A percentile compares a stretch with the other conserved stretches of the same genome.
Evolutionary conservation across 129 eudicot species (phyloP).

Genomic region (Dittrichia graveolens): DNA sequence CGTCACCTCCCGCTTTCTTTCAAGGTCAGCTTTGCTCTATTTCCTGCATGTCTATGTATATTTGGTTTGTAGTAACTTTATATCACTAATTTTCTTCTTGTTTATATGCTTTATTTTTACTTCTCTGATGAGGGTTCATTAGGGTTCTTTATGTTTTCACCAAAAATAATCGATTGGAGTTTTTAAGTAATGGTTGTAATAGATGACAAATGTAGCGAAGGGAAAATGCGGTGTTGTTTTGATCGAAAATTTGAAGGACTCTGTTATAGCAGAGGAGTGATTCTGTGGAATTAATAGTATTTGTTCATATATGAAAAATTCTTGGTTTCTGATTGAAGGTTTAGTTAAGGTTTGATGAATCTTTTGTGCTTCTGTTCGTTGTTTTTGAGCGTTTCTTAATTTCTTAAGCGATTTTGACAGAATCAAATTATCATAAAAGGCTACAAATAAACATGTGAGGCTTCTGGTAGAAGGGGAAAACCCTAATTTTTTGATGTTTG

Average conservation of each 20-base stretch:
- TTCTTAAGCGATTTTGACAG: no score
- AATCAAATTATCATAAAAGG: no score
- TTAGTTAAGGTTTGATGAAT: slow-evolving; percentile 1
- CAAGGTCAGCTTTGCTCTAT: no score
- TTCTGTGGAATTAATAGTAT: not conserved
- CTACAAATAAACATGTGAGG: no score
- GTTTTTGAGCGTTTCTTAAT: not conserved
- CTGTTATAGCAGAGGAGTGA: not conserved
- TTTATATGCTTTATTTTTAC: not conserved
- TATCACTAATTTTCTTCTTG: not conserved
- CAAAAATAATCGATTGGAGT: not conserved
- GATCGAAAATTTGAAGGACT: not conserved
- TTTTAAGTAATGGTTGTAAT: not conserved
- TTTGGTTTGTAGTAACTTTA: no score
- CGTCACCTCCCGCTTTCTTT: no score
- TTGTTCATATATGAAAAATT: not conserved
- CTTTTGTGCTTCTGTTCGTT: not conserved
- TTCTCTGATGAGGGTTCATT: not conserved
- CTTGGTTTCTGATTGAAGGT: not conserved
- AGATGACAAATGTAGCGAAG: not conserved
- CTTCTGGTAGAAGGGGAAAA: not conserved
- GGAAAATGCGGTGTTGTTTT: not conserved
- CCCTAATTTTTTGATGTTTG: no score
- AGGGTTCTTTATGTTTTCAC: slow-evolving; percentile 1
- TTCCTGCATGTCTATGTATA: no score